Conservation (phyloP, 345 rosid genomes). For the Ceriops zippeliana region DNA sequence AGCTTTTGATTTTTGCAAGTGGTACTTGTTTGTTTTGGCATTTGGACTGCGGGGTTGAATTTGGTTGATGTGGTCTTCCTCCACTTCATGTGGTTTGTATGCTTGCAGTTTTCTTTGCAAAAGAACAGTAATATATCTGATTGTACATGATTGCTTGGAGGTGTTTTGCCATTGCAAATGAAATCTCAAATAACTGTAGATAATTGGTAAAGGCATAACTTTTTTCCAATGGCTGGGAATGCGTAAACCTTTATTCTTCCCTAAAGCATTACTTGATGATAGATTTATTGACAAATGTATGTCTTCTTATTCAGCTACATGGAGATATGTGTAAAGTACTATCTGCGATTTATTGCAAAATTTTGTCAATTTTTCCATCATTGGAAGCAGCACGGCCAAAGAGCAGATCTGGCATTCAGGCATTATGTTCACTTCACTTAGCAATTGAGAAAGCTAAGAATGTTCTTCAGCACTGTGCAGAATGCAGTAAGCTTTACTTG, state of each 20-base stretch:
- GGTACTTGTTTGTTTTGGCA: neutral
- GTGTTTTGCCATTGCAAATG: no score
- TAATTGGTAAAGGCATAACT: neutral
- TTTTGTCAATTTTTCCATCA: conserved; percentile 70
- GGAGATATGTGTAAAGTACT: conserved; percentile 84
- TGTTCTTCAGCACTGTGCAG: conserved; percentile 86
- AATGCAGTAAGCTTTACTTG: conserved; percentile 89
- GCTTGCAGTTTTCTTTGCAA: no score
- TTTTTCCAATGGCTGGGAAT: neutral
- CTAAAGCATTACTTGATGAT: neutral
- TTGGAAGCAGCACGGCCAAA: conserved; percentile 94
- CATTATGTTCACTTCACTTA: conserved; percentile 89
- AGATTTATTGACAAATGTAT: conserved; percentile 3
- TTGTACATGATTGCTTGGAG: no score
- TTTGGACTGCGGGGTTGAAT: neutral
- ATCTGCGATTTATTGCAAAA: conserved; percentile 66
- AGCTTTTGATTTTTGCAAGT: neutral
- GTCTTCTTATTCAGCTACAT: conserved; percentile 58
- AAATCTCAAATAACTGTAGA: no score
- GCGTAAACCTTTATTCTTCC: neutral
- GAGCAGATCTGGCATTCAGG: conserved; percentile 95
- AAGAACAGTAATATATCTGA: no score
- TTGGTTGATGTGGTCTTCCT: neutral
- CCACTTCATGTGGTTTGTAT: no score
- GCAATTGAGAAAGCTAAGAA: conserved; percentile 84